Base-by-base conservation (phyloP, 1,284 basidiomycete genomes). In the Cryptococcus amylolentus region DNA sequence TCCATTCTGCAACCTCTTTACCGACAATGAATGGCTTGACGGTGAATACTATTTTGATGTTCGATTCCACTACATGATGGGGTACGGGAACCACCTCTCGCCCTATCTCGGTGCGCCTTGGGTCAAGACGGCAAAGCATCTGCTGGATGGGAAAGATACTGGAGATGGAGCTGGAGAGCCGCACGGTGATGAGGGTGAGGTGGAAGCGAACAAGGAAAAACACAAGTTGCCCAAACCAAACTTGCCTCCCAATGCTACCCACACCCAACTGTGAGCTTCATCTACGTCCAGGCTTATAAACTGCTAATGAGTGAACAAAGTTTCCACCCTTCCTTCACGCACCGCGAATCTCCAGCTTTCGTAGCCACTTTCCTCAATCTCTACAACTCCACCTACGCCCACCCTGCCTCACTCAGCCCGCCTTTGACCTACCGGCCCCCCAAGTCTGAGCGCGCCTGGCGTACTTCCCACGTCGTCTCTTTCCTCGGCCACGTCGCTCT, bases 401-500 rank as follows among this genome's bases (percentile, higher is more conserved):
- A 61, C 28, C 67, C 70, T 23, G 65, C 71, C 18, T 65, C 66
- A 6, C 54, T 51, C 10, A 52, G 58, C 14, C 71, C 78, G 14
- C 66, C 73, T 0, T 61, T 72, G 9, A 72, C 77, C 43, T 64
- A 67, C 2, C 58, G 62, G 27, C 31, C 31, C 31, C 31, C 31
- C 6, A 35, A 35, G 31, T 35, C 31, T 35, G 55, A 69, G 7
- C 59, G 78, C 18, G 51, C 64, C 9, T 79, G 78, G 78, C 62
- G 72, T 45, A 78, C 78, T 5, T 74, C 70, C 18, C 76, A 79
- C 55, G 61, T 80, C 14, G 67, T 78, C 13, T 77, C 79, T 1
- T 80, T 80, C 72, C 64, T 80, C 16, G 78, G 79, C 8, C 77
- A 80, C 57, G 67, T 80, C 43, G 73, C 77, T 16, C 61, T 80